Evolutionary conservation across 2,329 filamentous ascomycete genomes (phyloP).

Genomic region (Diaporthe sp.): DNA sequence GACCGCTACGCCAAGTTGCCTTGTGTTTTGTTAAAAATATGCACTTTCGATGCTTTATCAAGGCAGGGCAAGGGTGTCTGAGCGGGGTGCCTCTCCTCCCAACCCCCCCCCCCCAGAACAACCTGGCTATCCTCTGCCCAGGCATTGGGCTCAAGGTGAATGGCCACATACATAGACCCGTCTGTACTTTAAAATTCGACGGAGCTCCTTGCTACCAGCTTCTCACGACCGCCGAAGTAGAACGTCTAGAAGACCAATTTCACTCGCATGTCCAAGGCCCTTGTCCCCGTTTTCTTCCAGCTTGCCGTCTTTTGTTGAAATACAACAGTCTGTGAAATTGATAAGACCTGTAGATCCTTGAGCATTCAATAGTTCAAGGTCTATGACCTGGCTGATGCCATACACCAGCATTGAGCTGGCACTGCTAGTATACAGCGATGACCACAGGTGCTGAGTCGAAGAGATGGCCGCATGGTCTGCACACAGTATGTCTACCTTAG

Average conservation of each 20-base stretch:
- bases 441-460: too few species aligned
- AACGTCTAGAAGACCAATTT: neutral
- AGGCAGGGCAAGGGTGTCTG: neutral
- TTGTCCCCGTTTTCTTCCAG: neutral
- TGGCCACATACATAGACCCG: neutral
- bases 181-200: neutral
- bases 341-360: too few species aligned
- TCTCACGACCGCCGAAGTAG: neutral
- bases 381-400: too few species aligned
- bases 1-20: constrained; percentile 25
- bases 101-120: neutral
- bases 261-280: neutral
- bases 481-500: too few species aligned
- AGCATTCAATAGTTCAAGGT: too few species aligned
- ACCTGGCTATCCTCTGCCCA: neutral
- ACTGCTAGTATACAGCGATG: too few species aligned
- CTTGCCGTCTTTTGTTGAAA: neutral
- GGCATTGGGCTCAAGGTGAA: neutral
- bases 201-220: neutral
- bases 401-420: too few species aligned
- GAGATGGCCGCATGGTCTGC: too few species aligned
- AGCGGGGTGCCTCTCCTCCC: neutral
- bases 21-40: neutral
- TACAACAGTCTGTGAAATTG: too few species aligned
- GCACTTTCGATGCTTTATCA: neutral